Base-by-base conservation (phyloP, 1,284 basidiomycete genomes). In the Marasmius fiardii region DNA sequence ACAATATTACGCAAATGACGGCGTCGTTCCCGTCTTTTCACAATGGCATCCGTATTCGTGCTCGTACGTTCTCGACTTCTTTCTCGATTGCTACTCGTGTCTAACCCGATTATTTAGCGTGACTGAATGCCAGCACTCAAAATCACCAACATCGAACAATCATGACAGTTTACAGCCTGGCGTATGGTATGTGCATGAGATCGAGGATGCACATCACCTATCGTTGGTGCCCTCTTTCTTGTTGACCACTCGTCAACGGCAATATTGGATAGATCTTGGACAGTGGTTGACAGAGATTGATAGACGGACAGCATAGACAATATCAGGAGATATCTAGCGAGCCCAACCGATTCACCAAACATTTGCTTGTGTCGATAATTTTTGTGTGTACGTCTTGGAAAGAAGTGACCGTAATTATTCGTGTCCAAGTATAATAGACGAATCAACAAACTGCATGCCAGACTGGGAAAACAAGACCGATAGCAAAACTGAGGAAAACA, bases 1-100 rank as follows among this genome's bases (percentile, higher is more conserved):
- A 44, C 64, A 66, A 52, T 70, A 73, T 53, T 68, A 69, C 57
- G 72, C 69, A 0, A 81, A 80, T 58, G 79, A 81, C 59, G 78
- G 79, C 3, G 69, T 80, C 12, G 79, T 80, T 1, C 78, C 78
- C 2, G n/a, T 77, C 6, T 80, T 81, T 62, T 80, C 79, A 2
- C 79, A 80, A 50, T 80, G 74, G 73, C 80, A 81, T 67, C 78
- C 79, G n/a, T 65, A 70, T 52, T 63, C 72, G 23, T 81, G 79
- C 73, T 62, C 65, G 75, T 76, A 61, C 43, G 64, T 60, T 10
- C n/a, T 18, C 23, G n/a, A 20, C 51, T 37, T 20, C 45, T 44
- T 24, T 44, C 41, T 45, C 54, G 41, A 43, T 52, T 52, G 35
- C 52, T 20, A n/a, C 21, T 52, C 54, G 3, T 41, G 18, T 23